A percentile compares a stretch with the other conserved stretches of the same genome.
These are phyloP conservation scores for Eucalyptus pumila DNA, from an alignment of 345 rosid species.

Conservation along the genomic window DNA sequence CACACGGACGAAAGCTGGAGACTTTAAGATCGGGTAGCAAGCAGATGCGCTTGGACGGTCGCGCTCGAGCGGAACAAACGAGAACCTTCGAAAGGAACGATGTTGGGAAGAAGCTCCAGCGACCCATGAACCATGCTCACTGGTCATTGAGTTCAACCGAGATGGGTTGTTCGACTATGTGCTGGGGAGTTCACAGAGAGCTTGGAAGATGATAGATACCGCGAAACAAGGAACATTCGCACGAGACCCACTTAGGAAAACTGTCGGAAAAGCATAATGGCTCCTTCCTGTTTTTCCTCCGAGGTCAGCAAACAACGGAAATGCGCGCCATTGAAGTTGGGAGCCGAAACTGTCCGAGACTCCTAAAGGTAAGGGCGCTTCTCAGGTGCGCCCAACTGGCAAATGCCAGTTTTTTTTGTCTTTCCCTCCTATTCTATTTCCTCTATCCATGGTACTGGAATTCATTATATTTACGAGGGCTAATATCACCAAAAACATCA, in stretches of 20 bases:
- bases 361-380: background rate
- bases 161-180: background rate
- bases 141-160: background rate
- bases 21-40: background rate
- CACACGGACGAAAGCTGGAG: background rate
- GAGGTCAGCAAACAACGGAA: background rate
- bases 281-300: background rate
- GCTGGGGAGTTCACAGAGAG: background rate
- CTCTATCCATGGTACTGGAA: too few relatives aligned
- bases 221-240: background rate
- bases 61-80: background rate
- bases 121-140: background rate
- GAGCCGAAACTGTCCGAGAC: too few relatives aligned
- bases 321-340: background rate
- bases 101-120: background rate
- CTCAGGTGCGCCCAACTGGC: background rate
- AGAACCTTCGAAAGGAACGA: background rate
- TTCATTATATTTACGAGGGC: too few relatives aligned
- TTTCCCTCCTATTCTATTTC: too few relatives aligned
- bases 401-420: background rate
- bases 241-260: background rate
- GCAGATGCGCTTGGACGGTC: background rate
- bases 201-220: background rate
- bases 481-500: too few relatives aligned
- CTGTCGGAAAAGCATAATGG: background rate